Evolutionary conservation across 2,329 filamentous ascomycete genomes (phyloP).

Genomic region (Verticillium albo-atrum): DNA sequence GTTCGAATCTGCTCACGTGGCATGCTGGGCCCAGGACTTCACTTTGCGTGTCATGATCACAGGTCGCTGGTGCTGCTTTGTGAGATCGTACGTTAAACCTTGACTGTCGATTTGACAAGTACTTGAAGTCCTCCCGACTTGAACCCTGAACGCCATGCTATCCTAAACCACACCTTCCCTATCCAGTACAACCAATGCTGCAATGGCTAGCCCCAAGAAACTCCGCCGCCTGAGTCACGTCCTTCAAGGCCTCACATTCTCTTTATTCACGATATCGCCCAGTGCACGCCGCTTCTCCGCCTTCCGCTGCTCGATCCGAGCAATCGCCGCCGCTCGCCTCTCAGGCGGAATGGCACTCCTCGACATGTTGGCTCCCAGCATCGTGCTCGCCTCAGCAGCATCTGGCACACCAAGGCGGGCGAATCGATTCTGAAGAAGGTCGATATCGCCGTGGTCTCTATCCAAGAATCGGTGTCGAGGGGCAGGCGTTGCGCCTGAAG

Average conservation of each 20-base stretch:
- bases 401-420: slow-evolving; percentile 38
- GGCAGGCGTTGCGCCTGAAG: slow-evolving; percentile 16
- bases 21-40: not conserved
- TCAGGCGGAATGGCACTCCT: slow-evolving; percentile 43
- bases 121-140: slow-evolving; percentile 4
- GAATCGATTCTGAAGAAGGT: slow-evolving; percentile 41
- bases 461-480: slow-evolving; percentile 18
- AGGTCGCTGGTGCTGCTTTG: not conserved
- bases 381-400: slow-evolving; percentile 19
- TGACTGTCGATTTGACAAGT: slow-evolving; percentile 1
- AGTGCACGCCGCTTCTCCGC: slow-evolving; percentile 41
- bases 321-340: slow-evolving; percentile 48
- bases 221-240: not conserved
- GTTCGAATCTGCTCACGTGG: not conserved
- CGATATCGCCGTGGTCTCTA: slow-evolving; percentile 31
- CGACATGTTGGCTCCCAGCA: slow-evolving; percentile 31
- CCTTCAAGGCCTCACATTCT: slow-evolving; percentile 36
- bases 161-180: slow-evolving; percentile 5
- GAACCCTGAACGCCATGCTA: slow-evolving; percentile 13
- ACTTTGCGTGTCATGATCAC: not conserved
- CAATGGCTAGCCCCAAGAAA: slow-evolving; percentile 2
- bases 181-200: slow-evolving; percentile 6
- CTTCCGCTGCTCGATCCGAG: slow-evolving; percentile 48
- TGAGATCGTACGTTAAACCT: slow-evolving; percentile 4
- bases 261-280: slow-evolving; percentile 37